Evolutionary conservation across 768 basidiomycete genomes (phyloP).

Genomic region (Leccinum rimulosum): DNA sequence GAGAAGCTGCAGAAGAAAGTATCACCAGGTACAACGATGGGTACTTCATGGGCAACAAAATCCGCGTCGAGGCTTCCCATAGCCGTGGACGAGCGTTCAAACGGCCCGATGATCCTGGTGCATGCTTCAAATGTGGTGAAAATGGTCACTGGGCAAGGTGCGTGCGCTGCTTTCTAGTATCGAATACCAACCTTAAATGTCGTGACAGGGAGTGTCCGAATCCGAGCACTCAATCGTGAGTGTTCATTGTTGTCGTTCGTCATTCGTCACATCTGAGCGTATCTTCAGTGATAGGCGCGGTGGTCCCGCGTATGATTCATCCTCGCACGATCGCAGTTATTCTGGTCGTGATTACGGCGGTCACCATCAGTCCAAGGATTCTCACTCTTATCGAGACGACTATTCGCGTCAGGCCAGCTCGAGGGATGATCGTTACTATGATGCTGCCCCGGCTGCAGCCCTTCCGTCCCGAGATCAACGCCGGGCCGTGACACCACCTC

Average conservation of each 20-base stretch:
- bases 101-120: conserved; percentile 80
- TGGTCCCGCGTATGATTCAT: conserved; percentile 45
- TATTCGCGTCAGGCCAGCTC: conserved; percentile 43
- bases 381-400: conserved; percentile 52
- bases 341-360: conserved; percentile 50
- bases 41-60: conserved; percentile 90
- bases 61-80: conserved; percentile 82
- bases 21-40: conserved; percentile 88
- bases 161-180: conserved; percentile 16
- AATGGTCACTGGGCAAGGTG: conserved; percentile 90
- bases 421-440: conserved; percentile 59
- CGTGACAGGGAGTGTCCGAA: conserved; percentile 68
- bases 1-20: conserved; percentile 81
- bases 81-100: conserved; percentile 81
- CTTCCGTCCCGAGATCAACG: conserved; percentile 54
- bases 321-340: conserved; percentile 59
- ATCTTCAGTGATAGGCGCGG: conserved; percentile 31
- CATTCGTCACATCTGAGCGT: conserved; percentile 2
- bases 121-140: conserved; percentile 85
- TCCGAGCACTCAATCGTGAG: conserved; percentile 47
- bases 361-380: conserved; percentile 37
- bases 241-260: conserved; percentile 11
- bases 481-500: conserved; percentile 57
- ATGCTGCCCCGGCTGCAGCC: conserved; percentile 38
- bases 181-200: conserved; percentile 4